Evolutionary conservation across 805 yeast genomes (phyloP).

Genomic region (Myxozyma geophila): DNA sequence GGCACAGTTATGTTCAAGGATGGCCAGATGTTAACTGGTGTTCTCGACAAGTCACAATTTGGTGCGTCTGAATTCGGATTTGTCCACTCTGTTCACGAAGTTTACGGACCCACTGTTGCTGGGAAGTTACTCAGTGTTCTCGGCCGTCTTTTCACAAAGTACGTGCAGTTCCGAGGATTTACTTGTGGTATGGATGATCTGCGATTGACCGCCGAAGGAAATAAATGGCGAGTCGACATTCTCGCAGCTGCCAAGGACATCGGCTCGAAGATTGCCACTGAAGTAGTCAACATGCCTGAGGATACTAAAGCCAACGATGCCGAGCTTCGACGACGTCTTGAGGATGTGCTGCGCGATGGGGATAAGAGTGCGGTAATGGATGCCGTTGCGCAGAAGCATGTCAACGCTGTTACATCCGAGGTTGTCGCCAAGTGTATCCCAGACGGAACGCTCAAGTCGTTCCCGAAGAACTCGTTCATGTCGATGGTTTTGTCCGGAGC

Average conservation of each 20-base stretch:
- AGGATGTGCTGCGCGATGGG: slow-evolving; percentile 93
- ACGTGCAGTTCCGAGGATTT: slow-evolving; percentile 87
- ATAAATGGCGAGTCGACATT: slow-evolving; percentile 83
- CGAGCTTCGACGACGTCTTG: slow-evolving; percentile 84
- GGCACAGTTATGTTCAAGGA: slow-evolving; percentile 82
- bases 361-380: slow-evolving; percentile 89
- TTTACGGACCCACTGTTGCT: slow-evolving; percentile 88
- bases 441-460: slow-evolving; percentile 90
- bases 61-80: slow-evolving; percentile 98
- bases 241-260: slow-evolving; percentile 75
- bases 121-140: slow-evolving; percentile 89
- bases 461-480: slow-evolving; percentile 97
- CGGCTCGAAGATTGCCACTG: slow-evolving; percentile 92
- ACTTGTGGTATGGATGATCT: slow-evolving; percentile 99
- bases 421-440: slow-evolving; percentile 96
- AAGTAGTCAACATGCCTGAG: slow-evolving; percentile 80
- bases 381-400: slow-evolving; percentile 93
- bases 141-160: slow-evolving; percentile 93
- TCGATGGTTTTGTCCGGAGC: slow-evolving; percentile 99
- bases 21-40: slow-evolving; percentile 90
- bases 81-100: slow-evolving; percentile 94
- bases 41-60: slow-evolving; percentile 95
- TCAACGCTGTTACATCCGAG: slow-evolving; percentile 87
- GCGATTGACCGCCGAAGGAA: slow-evolving; percentile 86
- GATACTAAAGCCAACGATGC: slow-evolving; percentile 57